phyloP scores from a whole-genome alignment of 225 moss, liverwort and hornwort genomes.

The Polytrichum commune region DNA sequence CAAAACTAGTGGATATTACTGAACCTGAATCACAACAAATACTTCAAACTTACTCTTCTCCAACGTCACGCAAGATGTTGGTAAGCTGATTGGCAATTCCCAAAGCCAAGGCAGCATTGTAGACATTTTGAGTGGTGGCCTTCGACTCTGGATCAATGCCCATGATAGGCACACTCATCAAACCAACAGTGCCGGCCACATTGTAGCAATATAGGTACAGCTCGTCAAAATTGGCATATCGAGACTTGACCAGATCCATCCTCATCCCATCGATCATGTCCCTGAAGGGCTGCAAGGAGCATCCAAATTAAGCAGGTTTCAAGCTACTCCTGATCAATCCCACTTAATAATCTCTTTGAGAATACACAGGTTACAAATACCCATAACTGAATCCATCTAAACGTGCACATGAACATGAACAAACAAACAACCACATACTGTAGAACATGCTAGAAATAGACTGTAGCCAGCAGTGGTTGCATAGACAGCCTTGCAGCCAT shows the following conservation, averaged over 20 bases:
- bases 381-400: no score
- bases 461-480: no score
- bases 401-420: no score
- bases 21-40: background rate
- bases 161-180: conserved; percentile 79
- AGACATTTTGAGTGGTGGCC: conserved; percentile 62
- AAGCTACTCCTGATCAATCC: no score
- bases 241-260: conserved; percentile 63
- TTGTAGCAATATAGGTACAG: conserved; percentile 69
- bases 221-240: conserved; percentile 62
- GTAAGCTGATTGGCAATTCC: conserved; percentile 72
- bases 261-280: conserved; percentile 78
- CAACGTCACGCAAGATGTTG: conserved; percentile 67
- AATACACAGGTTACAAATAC: no score
- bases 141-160: conserved; percentile 59
- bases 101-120: conserved; percentile 54
- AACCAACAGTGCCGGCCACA: conserved; percentile 66
- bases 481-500: no score
- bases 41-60: conserved; percentile 55
- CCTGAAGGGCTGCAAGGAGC: conserved; percentile 51
- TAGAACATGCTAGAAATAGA: no score
- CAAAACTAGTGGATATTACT: no score
- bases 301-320: no score
- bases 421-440: no score
- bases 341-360: no score